Conservation (phyloP, 495 filamentous ascomycete species). For the Penicillium parvum region DNA sequence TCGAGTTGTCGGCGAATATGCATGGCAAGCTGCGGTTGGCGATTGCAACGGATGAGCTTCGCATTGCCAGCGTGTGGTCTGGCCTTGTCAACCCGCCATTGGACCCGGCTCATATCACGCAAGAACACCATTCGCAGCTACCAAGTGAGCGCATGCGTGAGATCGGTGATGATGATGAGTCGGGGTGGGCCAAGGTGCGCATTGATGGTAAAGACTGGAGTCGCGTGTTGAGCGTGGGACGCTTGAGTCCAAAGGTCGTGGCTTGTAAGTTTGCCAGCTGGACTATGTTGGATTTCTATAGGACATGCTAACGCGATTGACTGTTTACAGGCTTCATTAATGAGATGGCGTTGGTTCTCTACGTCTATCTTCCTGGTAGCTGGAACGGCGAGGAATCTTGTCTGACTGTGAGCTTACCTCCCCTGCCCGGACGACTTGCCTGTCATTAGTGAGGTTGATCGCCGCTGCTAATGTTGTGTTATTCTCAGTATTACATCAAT, state of each 20-base stretch:
- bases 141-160: slow-evolving; percentile 67
- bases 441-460: not conserved
- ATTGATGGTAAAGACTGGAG: slow-evolving; percentile 94
- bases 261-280: slow-evolving; percentile 58
- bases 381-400: slow-evolving; percentile 70
- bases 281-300: not conserved
- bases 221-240: slow-evolving; percentile 80
- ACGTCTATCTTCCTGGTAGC: slow-evolving; percentile 80
- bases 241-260: slow-evolving; percentile 83
- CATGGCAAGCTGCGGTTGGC: slow-evolving; percentile 76
- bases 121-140: slow-evolving; percentile 59
- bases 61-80: slow-evolving; percentile 77
- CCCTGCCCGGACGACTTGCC: no score
- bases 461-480: not conserved
- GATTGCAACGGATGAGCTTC: slow-evolving; percentile 71
- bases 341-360: slow-evolving; percentile 84
- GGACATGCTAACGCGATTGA: not conserved
- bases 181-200: slow-evolving; percentile 77
- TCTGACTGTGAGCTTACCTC: slow-evolving; percentile 64
- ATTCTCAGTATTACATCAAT: slow-evolving; percentile 56
- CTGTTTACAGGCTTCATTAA: slow-evolving; percentile 52
- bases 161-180: slow-evolving; percentile 47
- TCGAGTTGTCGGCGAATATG: slow-evolving; percentile 86
- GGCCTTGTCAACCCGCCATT: slow-evolving; percentile 79
- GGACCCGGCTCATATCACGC: slow-evolving; percentile 66